A percentile compares a stretch with the other conserved stretches of the same genome.
Evolutionary conservation across 208 protist genomes (phyloP).

Genomic region (Leishmania aethiopica): DNA sequence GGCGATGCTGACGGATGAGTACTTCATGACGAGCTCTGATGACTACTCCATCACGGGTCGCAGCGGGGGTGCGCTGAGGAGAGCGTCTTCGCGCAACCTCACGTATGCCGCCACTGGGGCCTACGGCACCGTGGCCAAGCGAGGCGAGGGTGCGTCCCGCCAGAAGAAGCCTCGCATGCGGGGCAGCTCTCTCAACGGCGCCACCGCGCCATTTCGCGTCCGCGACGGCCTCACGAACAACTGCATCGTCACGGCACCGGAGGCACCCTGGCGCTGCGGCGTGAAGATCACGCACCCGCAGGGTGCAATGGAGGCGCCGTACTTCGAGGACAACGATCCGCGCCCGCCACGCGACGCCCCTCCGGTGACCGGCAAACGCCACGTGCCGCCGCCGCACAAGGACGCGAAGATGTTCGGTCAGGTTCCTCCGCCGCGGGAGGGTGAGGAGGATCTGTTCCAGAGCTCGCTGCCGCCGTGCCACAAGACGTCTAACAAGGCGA

Average conservation of each 20-base stretch:
- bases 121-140: conserved; percentile 16
- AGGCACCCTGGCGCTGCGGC: conserved; percentile 41
- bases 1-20: conserved; percentile 76
- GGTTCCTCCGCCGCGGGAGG: conserved; percentile 6
- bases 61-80: background rate
- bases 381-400: conserved; percentile 32
- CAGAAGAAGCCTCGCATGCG: conserved; percentile 7
- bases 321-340: conserved; percentile 64
- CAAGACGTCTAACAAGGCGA: conserved; percentile 51
- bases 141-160: conserved; percentile 19
- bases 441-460: conserved; percentile 13
- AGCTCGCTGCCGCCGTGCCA: conserved; percentile 34
- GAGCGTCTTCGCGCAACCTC: background rate
- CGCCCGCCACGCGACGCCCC: conserved; percentile 39
- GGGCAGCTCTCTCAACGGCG: background rate
- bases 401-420: conserved; percentile 34
- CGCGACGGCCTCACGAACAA: conserved; percentile 31
- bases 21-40: conserved; percentile 37
- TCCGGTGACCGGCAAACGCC: conserved; percentile 37
- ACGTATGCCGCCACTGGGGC: background rate
- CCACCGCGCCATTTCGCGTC: background rate
- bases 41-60: conserved; percentile 3
- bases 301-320: conserved; percentile 52
- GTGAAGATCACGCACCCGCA: conserved; percentile 36
- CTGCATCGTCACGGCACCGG: conserved; percentile 43